Evolutionary conservation across 495 filamentous ascomycete species (phyloP).

Genomic region (Penicillium subrubescens): DNA sequence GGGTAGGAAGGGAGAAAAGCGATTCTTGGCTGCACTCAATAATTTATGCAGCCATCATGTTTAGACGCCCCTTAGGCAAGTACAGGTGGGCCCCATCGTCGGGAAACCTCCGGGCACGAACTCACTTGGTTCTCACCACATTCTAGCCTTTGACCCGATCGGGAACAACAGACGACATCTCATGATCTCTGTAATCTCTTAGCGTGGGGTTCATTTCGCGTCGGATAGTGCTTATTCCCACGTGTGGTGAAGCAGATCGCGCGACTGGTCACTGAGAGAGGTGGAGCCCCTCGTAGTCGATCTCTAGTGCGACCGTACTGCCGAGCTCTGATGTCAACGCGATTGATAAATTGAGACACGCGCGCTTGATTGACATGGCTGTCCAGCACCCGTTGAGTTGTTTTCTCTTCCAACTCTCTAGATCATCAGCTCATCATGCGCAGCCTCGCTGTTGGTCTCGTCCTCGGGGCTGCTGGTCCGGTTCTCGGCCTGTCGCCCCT

Average conservation of each 20-base stretch:
- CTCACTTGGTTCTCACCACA: background rate
- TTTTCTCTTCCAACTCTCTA: background rate
- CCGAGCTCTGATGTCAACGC: constrained; percentile 1
- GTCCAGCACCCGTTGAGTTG: background rate
- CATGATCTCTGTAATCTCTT: background rate
- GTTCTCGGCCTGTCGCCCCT: constrained; percentile 20
- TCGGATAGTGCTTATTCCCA: constrained; percentile 13
- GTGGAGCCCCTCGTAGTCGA: background rate
- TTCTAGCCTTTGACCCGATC: background rate
- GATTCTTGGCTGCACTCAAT: background rate
- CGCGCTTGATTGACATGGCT: background rate
- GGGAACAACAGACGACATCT: background rate
- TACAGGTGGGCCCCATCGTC: background rate
- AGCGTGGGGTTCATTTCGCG: background rate
- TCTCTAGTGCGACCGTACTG: constrained; percentile 3
- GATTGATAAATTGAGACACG: background rate
- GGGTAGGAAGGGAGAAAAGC: background rate
- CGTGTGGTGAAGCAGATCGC: constrained; percentile 16
- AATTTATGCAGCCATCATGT: background rate
- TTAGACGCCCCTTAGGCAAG: background rate
- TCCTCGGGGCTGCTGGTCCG: constrained; percentile 15
- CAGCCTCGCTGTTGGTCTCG: background rate
- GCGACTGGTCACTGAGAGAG: constrained; percentile 11
- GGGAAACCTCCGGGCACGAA: background rate
- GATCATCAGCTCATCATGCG: constrained; percentile 17